These are phyloP conservation scores for Phytophthora quininea DNA, from an alignment of 352 stramenopile genomes.

Conservation along the genomic window DNA sequence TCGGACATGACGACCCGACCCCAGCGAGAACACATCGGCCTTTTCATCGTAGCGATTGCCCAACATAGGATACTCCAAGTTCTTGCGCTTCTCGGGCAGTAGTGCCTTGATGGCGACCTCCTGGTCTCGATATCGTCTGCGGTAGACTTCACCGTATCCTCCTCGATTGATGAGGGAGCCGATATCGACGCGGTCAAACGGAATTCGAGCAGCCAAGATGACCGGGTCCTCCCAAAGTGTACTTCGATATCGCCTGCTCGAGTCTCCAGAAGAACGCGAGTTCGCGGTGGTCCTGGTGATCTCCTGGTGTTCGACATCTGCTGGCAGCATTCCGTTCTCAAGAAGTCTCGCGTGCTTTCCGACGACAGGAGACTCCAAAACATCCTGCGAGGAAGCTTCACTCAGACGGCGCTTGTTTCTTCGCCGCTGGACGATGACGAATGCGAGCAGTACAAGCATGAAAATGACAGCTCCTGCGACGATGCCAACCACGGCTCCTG, in stretches of 20 bases:
- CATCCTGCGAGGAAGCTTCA: constrained; percentile 14
- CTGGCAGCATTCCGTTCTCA: constrained; percentile 11
- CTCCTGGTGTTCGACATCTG: constrained; percentile 27
- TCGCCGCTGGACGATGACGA: constrained; percentile 30
- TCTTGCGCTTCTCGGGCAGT: constrained; percentile 44
- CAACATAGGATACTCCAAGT: constrained; percentile 30
- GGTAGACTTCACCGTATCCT: constrained; percentile 43
- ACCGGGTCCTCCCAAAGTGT: constrained; percentile 43
- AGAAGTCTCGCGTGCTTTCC: constrained; percentile 16
- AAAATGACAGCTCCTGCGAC: constrained; percentile 28
- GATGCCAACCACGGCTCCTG: constrained; percentile 24
- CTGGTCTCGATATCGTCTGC: constrained; percentile 39
- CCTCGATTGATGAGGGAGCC: constrained; percentile 34
- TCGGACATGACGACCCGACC: constrained; percentile 27
- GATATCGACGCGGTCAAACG: constrained; percentile 42
- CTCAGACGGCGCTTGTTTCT: constrained; percentile 17
- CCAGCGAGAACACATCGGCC: constrained; percentile 49
- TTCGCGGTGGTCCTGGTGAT: constrained; percentile 17
- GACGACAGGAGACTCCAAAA: constrained; percentile 21
- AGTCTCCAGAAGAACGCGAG: constrained; percentile 19
- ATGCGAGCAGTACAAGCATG: constrained; percentile 30
- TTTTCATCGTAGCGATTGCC: constrained; percentile 23
- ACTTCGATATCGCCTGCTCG: constrained; percentile 9
- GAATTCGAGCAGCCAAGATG: constrained; percentile 45
- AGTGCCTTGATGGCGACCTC: constrained; percentile 49